Conservation (phyloP, 2,329 filamentous ascomycete species). For the Colletotrichum eremochloae region DNA sequence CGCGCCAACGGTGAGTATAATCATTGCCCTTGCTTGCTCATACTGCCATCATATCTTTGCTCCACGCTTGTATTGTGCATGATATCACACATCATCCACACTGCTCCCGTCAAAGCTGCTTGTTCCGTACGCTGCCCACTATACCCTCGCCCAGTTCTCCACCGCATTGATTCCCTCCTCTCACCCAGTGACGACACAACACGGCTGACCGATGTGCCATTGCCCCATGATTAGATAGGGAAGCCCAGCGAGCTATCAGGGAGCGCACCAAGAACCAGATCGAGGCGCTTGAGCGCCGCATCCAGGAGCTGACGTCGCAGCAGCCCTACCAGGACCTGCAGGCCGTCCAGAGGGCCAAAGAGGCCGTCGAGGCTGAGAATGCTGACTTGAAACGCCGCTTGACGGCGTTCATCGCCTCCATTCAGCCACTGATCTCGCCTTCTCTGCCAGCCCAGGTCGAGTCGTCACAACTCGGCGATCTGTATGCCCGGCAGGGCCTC, state of each 20-base stretch:
- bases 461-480: conserved; percentile 6
- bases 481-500: conserved; percentile 13
- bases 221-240: conserved; percentile 70
- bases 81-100: conserved; percentile 1
- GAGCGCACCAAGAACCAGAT: conserved; percentile 87
- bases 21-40: neutral
- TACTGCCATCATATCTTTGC: conserved; percentile 47
- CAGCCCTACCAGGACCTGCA: conserved; percentile 89
- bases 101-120: neutral
- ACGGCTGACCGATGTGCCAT: conserved; percentile 18
- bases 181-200: conserved; percentile 15
- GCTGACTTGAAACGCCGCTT: conserved; percentile 80
- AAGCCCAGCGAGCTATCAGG: conserved; percentile 87
- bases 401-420: conserved; percentile 72
- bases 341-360: conserved; percentile 79
- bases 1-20: conserved; percentile 66
- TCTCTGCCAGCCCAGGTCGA: conserved; percentile 44
- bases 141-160: neutral
- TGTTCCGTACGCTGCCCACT: neutral
- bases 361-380: conserved; percentile 83
- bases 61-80: conserved; percentile 1
- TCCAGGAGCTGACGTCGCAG: conserved; percentile 81
- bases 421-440: conserved; percentile 68
- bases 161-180: neutral
- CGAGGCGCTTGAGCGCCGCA: conserved; percentile 78